Conservation (phyloP, 2,329 filamentous ascomycete genomes). For the Diaporthe humulicola region DNA sequence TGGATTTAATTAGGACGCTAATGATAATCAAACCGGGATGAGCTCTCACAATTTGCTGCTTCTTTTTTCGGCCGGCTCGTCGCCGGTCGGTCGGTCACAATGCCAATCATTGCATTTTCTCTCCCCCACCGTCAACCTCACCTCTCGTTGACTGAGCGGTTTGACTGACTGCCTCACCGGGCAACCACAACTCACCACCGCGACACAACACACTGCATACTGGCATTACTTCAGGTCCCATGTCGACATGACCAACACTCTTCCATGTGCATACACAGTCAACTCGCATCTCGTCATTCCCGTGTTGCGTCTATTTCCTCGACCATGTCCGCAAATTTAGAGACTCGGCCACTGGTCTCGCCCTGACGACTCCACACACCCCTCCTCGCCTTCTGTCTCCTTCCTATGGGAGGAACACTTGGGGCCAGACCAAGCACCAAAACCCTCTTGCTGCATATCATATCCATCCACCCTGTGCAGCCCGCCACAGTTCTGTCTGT, state of each 20-base stretch:
- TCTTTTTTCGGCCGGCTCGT: conserved; percentile 31
- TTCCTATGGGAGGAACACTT: background rate
- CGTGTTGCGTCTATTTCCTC: conserved; percentile 4
- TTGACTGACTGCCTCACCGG: background rate
- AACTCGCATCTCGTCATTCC: background rate
- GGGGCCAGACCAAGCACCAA: background rate
- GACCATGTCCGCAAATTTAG: conserved; percentile 13
- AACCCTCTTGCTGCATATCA: background rate
- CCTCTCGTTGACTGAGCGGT: background rate
- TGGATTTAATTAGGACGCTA: conserved; percentile 29
- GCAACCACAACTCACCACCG: background rate
- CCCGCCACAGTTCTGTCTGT: background rate
- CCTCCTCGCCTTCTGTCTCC: background rate
- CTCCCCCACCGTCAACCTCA: conserved; percentile 21
- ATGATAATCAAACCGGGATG: conserved; percentile 31
- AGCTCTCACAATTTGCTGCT: conserved; percentile 32
- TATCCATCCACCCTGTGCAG: conserved; percentile 1
- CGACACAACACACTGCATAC: background rate
- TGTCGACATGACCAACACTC: background rate
- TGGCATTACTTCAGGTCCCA: background rate
- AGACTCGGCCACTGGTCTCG: conserved; percentile 20
- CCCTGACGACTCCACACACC: conserved; percentile 6
- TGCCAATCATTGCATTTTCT: conserved; percentile 21
- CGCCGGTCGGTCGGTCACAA: conserved; percentile 23
- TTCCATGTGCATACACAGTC: background rate